Evolutionary conservation across 1,139 yeast species (phyloP), one percentile per base, ranked within the genome.

Genomic region (Debaryomyces coudertii): DNA sequence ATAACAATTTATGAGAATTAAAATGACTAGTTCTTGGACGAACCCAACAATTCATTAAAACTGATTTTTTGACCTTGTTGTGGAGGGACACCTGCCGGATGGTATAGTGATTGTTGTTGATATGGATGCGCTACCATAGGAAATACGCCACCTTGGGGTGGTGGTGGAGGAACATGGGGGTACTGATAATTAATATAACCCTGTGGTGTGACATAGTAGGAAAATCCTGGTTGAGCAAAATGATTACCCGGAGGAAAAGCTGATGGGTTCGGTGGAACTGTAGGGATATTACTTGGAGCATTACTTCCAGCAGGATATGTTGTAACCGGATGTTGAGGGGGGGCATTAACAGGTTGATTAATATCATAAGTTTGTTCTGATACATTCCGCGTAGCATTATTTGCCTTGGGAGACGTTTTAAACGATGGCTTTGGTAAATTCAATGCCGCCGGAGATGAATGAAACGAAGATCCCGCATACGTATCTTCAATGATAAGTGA

Each of bases 401-500:
- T 16, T 12, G 38, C 18, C 47, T 62, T 66, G 2, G 71, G 69
- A 9, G 71, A 62, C 1, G 64, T 58, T 50, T 65, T 69, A 56
- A 80, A 80, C 3, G 81, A 71, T 6, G 85, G 85, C 53, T 79
- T 80, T 25, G 84, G 84, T 50, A 80, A 69, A 31, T 78, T 76
- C 51, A 79, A 64, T 3, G 84, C 83, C 36, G 79, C 80, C 0
- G 85, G 85, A 15, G 83, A 77, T 18, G 80, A 75, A 60, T 77
- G 81, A 57, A 80, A 80, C 34, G 83, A 76, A 35, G 83, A 76
- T 14, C 85, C 85, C 44, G 85, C 85, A 60, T 79, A 80, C 28
- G 69, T 69, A 30, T 69, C 72, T 54, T 62, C 73, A 48, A 25
- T 47, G 23, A 40, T 25, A 24, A 27, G 38, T 9, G 48, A 38